Evolutionary conservation across 192 early-diverging fungal genomes (phyloP).

Genomic region (Linnemannia schmuckeri): DNA sequence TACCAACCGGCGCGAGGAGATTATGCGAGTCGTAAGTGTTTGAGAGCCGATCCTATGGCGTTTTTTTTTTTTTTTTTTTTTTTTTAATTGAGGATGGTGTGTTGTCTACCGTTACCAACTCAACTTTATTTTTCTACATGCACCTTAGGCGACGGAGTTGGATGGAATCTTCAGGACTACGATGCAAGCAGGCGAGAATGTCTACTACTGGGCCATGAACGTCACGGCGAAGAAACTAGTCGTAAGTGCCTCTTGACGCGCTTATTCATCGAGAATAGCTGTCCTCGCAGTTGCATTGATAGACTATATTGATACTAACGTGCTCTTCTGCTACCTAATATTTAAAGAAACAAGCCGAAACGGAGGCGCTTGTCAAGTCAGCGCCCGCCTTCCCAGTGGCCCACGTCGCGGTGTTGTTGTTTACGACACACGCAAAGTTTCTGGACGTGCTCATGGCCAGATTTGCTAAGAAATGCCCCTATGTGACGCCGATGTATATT

Average conservation of each 20-base stretch:
- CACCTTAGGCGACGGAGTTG: constrained; percentile 32
- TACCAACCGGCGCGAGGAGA: constrained; percentile 48
- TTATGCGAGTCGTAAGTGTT: constrained; percentile 61
- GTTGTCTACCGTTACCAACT: not conserved
- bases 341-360: constrained; percentile 75
- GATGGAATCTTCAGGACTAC: constrained; percentile 31
- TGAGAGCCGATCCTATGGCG: not conserved
- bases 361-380: constrained; percentile 72
- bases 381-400: constrained; percentile 76
- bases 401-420: constrained; percentile 70
- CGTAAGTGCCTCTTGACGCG: constrained; percentile 47
- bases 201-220: constrained; percentile 67
- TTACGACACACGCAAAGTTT: constrained; percentile 68
- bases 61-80: not conserved
- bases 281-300: not conserved
- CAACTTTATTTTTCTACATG: not conserved
- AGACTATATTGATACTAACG: not conserved
- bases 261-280: not conserved
- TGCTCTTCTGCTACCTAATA: not conserved
- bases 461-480: constrained; percentile 77
- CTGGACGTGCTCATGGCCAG: constrained; percentile 70
- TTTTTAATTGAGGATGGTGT: not conserved
- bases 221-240: constrained; percentile 68
- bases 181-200: constrained; percentile 25
- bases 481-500: constrained; percentile 75